phyloP scores from a whole-genome alignment of 306 rosid genomes.

The Cucurbita maxima region DNA sequence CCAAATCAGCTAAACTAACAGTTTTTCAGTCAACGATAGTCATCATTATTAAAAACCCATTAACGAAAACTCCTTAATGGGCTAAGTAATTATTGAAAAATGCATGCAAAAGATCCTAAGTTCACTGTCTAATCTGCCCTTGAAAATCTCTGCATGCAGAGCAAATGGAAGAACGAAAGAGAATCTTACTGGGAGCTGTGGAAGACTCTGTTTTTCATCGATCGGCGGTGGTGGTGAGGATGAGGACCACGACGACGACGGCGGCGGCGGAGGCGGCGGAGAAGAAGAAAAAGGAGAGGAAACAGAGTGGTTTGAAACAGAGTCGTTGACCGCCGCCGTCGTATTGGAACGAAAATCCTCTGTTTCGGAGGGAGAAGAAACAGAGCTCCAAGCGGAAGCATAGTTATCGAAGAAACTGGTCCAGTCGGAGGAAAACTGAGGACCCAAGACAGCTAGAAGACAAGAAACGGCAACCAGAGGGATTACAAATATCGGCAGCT shows the following conservation, averaged over 20 bases:
- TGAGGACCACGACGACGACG: too few species aligned
- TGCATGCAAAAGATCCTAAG: neutral
- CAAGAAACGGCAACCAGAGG: conserved; percentile 42
- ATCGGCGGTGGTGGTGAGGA: conserved; percentile 25
- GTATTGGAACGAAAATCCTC: conserved; percentile 19
- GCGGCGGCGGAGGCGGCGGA: neutral
- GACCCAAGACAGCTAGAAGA: conserved; percentile 39
- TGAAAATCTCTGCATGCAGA: neutral
- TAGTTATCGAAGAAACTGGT: neutral
- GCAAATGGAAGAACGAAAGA: neutral
- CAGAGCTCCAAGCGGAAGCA: conserved; percentile 12
- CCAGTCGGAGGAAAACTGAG: conserved; percentile 23
- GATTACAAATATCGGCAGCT: conserved; percentile 20
- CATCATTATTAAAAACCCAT: neutral
- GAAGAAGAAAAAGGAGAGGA: conserved; percentile 21
- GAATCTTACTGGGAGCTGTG: conserved; percentile 26
- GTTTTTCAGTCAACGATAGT: neutral
- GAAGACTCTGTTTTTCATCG: conserved; percentile 18
- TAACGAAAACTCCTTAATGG: neutral
- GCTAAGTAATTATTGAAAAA: too few species aligned
- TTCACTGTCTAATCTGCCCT: too few species aligned
- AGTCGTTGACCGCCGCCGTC: conserved; percentile 25
- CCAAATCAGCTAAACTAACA: neutral
- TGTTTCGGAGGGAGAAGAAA: conserved; percentile 9
- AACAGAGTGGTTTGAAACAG: conserved; percentile 15